Conservation (phyloP, 2,329 filamentous ascomycete species). For the Chlorencoelia australis region DNA sequence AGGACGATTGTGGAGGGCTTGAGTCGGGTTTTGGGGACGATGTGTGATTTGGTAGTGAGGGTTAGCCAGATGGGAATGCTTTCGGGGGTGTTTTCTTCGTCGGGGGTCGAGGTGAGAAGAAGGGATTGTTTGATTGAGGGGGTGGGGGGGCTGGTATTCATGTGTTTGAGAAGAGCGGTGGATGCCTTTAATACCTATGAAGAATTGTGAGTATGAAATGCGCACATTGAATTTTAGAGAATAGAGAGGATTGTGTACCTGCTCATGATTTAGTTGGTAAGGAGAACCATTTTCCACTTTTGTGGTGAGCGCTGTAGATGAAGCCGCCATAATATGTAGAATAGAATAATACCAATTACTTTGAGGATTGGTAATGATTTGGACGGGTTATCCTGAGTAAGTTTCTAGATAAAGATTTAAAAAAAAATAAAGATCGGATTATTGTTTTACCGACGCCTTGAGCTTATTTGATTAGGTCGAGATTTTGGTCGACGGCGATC, state of each 20-base stretch:
- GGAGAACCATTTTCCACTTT: slow-evolving; percentile 27
- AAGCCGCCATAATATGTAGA: slow-evolving; percentile 26
- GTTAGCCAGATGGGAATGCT: slow-evolving; percentile 50
- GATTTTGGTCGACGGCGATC: no score
- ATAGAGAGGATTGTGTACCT: slow-evolving; percentile 20
- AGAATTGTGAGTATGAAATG: slow-evolving; percentile 6
- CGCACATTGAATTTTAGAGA: background rate
- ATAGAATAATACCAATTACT: no score
- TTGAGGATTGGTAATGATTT: no score
- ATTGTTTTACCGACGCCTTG: no score
- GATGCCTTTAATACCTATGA: slow-evolving; percentile 50
- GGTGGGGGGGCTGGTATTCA: slow-evolving; percentile 42
- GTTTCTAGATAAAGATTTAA: no score
- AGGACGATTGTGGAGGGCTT: slow-evolving; percentile 77
- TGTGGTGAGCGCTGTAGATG: slow-evolving; percentile 22
- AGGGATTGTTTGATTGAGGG: slow-evolving; percentile 35
- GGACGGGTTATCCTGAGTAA: no score
- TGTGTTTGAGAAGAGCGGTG: slow-evolving; percentile 51
- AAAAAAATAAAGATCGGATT: no score
- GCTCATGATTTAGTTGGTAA: slow-evolving; percentile 25
- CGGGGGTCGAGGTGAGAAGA: slow-evolving; percentile 40
- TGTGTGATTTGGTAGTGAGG: slow-evolving; percentile 55
- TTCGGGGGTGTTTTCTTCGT: slow-evolving; percentile 33
- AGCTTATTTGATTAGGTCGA: no score
- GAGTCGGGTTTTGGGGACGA: slow-evolving; percentile 62